A percentile compares a stretch with the other conserved stretches of the same genome.
Evolutionary conservation across 495 filamentous ascomycete genomes (phyloP).

Genomic region (Hyaloscypha finlandica): DNA sequence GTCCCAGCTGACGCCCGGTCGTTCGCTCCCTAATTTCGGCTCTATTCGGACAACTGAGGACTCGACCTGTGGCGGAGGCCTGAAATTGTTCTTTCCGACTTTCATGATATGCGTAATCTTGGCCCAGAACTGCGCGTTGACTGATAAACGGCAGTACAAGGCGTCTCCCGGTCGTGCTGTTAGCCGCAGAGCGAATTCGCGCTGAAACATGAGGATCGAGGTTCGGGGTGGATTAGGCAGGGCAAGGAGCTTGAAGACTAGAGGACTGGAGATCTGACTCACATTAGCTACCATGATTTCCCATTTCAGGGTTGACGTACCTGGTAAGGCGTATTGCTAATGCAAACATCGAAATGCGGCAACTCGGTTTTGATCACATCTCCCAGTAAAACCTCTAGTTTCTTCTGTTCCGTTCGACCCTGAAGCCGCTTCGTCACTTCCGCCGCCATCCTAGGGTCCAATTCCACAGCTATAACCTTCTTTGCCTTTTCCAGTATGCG

Average conservation of each 20-base stretch:
- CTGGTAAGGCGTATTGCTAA: slow-evolving; percentile 92
- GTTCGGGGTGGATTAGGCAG: slow-evolving; percentile 69
- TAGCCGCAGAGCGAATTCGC: slow-evolving; percentile 75
- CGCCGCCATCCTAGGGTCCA: slow-evolving; percentile 95
- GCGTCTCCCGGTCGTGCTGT: slow-evolving; percentile 77
- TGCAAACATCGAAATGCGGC: slow-evolving; percentile 87
- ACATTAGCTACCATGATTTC: slow-evolving; percentile 7
- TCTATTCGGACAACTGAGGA: slow-evolving; percentile 77
- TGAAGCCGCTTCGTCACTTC: slow-evolving; percentile 95
- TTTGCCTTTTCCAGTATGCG: slow-evolving; percentile 85
- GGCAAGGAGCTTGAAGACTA: slow-evolving; percentile 89
- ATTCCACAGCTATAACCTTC: slow-evolving; percentile 85
- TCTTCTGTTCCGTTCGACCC: slow-evolving; percentile 75
- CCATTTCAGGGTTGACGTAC: slow-evolving; percentile 35
- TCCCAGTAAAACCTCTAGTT: slow-evolving; percentile 81
- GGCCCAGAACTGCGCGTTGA: slow-evolving; percentile 95
- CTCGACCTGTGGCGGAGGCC: slow-evolving; percentile 89
- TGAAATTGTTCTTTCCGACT: slow-evolving; percentile 93
- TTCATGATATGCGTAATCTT: slow-evolving; percentile 81
- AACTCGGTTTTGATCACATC: slow-evolving; percentile 92
- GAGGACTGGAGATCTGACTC: slow-evolving; percentile 77
- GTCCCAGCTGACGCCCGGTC: slow-evolving; percentile 85
- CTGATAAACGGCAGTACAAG: slow-evolving; percentile 82
- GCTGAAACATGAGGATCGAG: slow-evolving; percentile 88
- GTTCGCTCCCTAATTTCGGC: slow-evolving; percentile 68